Conservation (phyloP, 129 eudicot species). For the Pseudognaphalium luteoalbum region DNA sequence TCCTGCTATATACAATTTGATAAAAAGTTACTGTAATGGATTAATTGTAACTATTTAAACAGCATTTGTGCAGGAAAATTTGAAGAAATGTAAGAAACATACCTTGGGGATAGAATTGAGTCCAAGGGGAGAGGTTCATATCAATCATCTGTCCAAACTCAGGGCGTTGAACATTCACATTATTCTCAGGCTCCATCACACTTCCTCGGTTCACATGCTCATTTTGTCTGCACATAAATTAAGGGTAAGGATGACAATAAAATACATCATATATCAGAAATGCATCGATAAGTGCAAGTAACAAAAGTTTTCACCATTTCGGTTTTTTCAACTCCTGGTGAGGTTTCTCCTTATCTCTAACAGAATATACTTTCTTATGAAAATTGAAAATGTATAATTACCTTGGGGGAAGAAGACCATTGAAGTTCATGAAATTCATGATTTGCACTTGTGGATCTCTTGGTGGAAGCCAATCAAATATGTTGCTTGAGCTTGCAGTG, state of each 20-base stretch:
- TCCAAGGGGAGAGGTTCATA: constrained; percentile 75
- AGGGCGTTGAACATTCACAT: constrained; percentile 37
- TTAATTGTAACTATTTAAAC: background rate
- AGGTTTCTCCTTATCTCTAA: constrained; percentile 3
- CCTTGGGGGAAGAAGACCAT: constrained; percentile 62
- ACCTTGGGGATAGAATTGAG: constrained; percentile 56
- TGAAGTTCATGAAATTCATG: constrained; percentile 58
- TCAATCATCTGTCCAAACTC: constrained; percentile 58
- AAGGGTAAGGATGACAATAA: constrained; percentile 25
- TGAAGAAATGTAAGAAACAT: constrained; percentile 1
- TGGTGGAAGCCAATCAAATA: constrained; percentile 68
- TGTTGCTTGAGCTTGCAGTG: constrained; percentile 39
- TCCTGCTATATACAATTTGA: constrained; percentile 34
- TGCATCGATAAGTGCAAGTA: background rate
- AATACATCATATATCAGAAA: constrained; percentile 8
- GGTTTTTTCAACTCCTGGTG: background rate
- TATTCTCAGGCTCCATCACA: constrained; percentile 43
- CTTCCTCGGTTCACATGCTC: constrained; percentile 36
- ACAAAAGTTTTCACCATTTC: background rate
- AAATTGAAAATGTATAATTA: constrained; percentile 14
- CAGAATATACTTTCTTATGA: background rate
- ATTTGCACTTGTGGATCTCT: constrained; percentile 73
- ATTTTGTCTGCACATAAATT: constrained; percentile 41
- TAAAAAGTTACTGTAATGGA: background rate
- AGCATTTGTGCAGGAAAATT: background rate